Evolutionary conservation across 352 stramenopile genomes (phyloP), one percentile per base, ranked within the genome.

Genomic region (Phytopythium oedochilum): DNA sequence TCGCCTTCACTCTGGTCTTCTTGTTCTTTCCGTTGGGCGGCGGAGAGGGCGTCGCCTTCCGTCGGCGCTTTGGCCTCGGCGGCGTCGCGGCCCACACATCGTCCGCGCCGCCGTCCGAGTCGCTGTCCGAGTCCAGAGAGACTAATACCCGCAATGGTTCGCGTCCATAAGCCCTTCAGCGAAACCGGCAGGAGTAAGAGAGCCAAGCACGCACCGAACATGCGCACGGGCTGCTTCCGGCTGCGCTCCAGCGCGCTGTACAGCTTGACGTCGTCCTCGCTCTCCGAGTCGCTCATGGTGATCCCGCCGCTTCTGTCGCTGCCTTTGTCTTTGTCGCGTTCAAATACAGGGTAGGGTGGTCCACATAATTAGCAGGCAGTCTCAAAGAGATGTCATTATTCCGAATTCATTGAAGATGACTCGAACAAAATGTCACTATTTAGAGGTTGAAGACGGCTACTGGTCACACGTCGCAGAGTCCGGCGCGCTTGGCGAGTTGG

Each of bases 191-290:
- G 39, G 23, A 17, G 1, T 5, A 23, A 25, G 51, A n/a, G 15
- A 3, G 51, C 26, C 5, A 32, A 3, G 14, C 17, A 53, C 29
- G n/a, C 10, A 47, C 18, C 29, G 5, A 39, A n/a, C 20, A 55
- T 25, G 12, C 35, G 69, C 58, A 81, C 68, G 22, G 73, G 78
- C 47, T 51, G 45, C 60, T 87, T 88, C 63, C 68, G 71, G 50
- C 80, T 83, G 62, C 65, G 80, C 53, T 86, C 68, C 20, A 91
- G 71, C 50, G 78, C 60, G 70, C 58, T 88, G 70, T 91, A 91
- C 43, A 91, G 75, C 75, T 82, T 79, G 38, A 91, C 66, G 47
- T 60, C 56, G 15, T 77, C 71, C 1, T 78, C 72, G 34, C 73
- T 78, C 12, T 88, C 76, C 43, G 83, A 76, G 53, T 68, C 74